A percentile compares a stretch with the other conserved stretches of the same genome.
Conservation (phyloP, 139 green algal species). For the Chlorella vulgaris region DNA sequence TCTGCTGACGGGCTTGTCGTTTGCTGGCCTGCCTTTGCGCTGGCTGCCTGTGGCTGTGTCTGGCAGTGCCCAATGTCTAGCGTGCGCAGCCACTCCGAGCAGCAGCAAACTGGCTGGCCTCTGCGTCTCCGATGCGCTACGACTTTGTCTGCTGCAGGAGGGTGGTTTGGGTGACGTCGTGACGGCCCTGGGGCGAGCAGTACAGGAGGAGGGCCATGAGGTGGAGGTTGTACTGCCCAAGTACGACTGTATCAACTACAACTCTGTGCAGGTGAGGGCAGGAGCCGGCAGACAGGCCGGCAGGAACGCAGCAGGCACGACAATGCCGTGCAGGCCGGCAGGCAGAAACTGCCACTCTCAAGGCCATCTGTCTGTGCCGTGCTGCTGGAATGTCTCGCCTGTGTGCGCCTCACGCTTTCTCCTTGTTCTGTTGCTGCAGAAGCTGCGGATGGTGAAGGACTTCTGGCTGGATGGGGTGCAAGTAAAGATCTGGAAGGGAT, state of each 20-base stretch:
- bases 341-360: no score
- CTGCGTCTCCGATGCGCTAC: no score
- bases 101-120: no score
- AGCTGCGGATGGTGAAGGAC: constrained; percentile 62
- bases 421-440: constrained; percentile 8
- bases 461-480: constrained; percentile 71
- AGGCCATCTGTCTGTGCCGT: no score
- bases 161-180: constrained; percentile 97
- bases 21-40: no score
- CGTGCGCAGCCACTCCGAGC: no score
- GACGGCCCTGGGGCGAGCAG: constrained; percentile 78
- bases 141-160: no score
- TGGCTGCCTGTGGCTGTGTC: no score
- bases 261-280: constrained; percentile 32
- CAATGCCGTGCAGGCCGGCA: background rate
- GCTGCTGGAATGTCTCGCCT: no score
- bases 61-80: no score
- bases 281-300: background rate
- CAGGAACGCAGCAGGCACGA: background rate
- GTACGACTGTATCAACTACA: constrained; percentile 94
- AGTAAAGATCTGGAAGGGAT: constrained; percentile 71
- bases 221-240: constrained; percentile 92
- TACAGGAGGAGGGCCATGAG: constrained; percentile 75
- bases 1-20: no score
- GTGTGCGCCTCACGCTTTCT: background rate